phyloP scores from a whole-genome alignment of 2,329 filamentous ascomycete genomes.

The Hypoxylon sp. region DNA sequence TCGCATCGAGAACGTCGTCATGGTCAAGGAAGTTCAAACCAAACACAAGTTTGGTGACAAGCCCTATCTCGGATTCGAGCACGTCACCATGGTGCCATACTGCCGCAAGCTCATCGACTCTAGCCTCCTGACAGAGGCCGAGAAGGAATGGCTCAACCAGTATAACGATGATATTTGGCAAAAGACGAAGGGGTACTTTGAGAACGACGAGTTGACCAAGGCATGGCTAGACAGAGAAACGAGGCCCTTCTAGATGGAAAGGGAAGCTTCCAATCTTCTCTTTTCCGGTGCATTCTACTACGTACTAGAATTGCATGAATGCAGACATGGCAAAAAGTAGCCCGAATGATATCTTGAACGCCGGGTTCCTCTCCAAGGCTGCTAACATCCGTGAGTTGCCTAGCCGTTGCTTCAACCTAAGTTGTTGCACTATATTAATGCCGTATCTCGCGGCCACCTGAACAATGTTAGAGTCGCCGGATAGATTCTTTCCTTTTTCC shows the following conservation, averaged over 20 bases:
- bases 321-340: slow-evolving; percentile 75
- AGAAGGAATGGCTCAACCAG: slow-evolving; percentile 86
- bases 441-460: slow-evolving; percentile 48
- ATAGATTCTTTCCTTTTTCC: not conserved
- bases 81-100: slow-evolving; percentile 96
- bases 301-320: slow-evolving; percentile 58
- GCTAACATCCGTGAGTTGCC: slow-evolving; percentile 53
- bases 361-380: slow-evolving; percentile 64
- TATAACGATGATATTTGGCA: slow-evolving; percentile 83
- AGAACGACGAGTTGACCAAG: slow-evolving; percentile 73
- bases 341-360: slow-evolving; percentile 75
- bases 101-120: slow-evolving; percentile 87
- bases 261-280: not conserved
- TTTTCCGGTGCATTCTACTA: slow-evolving; percentile 4
- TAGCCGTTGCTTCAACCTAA: slow-evolving; percentile 45
- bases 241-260: slow-evolving; percentile 59
- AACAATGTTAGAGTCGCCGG: slow-evolving; percentile 5
- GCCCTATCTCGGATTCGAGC: slow-evolving; percentile 92
- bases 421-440: slow-evolving; percentile 44
- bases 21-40: slow-evolving; percentile 89
- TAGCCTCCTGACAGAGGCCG: slow-evolving; percentile 71
- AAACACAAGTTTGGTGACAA: slow-evolving; percentile 91
- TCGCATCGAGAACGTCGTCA: slow-evolving; percentile 93
- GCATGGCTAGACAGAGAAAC: slow-evolving; percentile 90
- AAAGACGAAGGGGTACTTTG: slow-evolving; percentile 81